Evolutionary conservation across 164 flowering plant species (phyloP).

Genomic region (grape (Vitis vinifera)): DNA sequence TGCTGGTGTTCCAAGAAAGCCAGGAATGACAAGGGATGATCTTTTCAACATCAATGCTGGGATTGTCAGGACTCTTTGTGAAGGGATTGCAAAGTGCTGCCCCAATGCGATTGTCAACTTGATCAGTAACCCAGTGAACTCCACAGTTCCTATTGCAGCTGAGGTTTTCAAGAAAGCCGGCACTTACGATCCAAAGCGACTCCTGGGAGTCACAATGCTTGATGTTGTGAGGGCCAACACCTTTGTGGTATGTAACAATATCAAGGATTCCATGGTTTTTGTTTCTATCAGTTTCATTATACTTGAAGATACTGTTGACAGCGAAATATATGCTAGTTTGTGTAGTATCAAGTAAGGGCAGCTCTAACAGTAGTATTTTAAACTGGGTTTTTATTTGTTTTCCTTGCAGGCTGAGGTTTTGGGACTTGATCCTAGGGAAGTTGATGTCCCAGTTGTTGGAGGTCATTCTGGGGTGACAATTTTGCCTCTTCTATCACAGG

Average conservation of each 20-base stretch:
- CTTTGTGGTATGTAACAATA: slow-evolving; percentile 63
- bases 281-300: no score
- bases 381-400: no score
- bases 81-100: slow-evolving; percentile 87
- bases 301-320: no score
- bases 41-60: slow-evolving; percentile 97
- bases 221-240: slow-evolving; percentile 88
- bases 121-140: slow-evolving; percentile 83
- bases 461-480: slow-evolving; percentile 65
- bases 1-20: slow-evolving; percentile 98
- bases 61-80: slow-evolving; percentile 85
- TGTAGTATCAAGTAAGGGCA: no score
- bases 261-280: no score
- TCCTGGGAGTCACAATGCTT: slow-evolving; percentile 76
- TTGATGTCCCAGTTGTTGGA: slow-evolving; percentile 58
- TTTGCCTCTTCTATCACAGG: slow-evolving; percentile 60
- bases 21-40: slow-evolving; percentile 99
- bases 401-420: slow-evolving; percentile 54
- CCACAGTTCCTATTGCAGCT: slow-evolving; percentile 82
- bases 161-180: slow-evolving; percentile 88
- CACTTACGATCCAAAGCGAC: slow-evolving; percentile 68
- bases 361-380: no score
- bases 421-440: slow-evolving; percentile 53
- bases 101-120: slow-evolving; percentile 75
- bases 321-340: no score